Conservation (phyloP, 768 basidiomycete genomes). For the Tulasnella sp. region DNA sequence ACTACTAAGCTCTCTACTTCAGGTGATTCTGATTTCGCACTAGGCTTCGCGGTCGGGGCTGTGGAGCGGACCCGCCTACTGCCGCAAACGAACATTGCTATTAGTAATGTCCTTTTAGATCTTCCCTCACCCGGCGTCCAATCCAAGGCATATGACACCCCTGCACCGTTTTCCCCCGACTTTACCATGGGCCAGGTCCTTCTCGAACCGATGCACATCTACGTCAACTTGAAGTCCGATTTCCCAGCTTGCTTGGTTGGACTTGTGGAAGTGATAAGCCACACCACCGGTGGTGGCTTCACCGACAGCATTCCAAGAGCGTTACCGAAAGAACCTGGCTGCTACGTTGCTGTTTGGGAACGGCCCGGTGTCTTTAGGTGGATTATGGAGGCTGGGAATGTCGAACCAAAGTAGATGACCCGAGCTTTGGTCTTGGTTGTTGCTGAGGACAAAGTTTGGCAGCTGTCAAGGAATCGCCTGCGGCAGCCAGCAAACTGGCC, state of each 20-base stretch:
- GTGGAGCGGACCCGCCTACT: conserved; percentile 80
- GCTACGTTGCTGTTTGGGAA: conserved; percentile 73
- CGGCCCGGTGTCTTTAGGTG: conserved; percentile 79
- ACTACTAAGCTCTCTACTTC: neutral
- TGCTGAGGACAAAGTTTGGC: conserved; percentile 44
- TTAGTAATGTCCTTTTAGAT: conserved; percentile 83
- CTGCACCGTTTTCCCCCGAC: conserved; percentile 70
- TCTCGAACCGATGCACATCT: conserved; percentile 83
- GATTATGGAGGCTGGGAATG: conserved; percentile 68
- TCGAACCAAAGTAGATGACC: conserved; percentile 84
- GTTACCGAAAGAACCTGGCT: conserved; percentile 72
- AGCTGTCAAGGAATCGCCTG: conserved; percentile 44
- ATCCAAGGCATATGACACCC: conserved; percentile 79
- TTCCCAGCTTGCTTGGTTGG: conserved; percentile 72
- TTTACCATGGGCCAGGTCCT: conserved; percentile 67
- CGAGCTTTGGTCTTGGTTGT: conserved; percentile 91
- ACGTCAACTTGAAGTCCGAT: conserved; percentile 75
- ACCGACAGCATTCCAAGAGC: conserved; percentile 92
- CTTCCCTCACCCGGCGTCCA: conserved; percentile 86
- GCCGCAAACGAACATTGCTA: conserved; percentile 58
- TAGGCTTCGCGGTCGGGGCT: conserved; percentile 96
- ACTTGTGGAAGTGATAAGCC: conserved; percentile 87
- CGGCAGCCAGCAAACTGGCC: conserved; percentile 33
- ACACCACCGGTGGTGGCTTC: conserved; percentile 98
- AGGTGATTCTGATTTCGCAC: conserved; percentile 98